Base-by-base conservation (phyloP, 805 yeast genomes). In the Wickerhamiella spandovensis region DNA sequence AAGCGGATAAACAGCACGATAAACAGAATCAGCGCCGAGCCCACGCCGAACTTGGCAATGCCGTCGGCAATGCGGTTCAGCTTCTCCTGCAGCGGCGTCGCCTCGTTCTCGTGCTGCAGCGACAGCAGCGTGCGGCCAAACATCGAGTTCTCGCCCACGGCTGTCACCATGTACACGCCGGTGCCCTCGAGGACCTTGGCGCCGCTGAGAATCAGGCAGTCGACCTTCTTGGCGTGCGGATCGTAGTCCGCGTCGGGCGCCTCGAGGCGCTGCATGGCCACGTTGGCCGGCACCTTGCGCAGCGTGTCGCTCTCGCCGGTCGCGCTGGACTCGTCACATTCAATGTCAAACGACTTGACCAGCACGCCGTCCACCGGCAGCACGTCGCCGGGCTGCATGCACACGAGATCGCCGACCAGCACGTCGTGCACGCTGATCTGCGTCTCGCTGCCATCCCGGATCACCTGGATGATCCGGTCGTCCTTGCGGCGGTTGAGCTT, bases 291-390 rank as follows among this genome's bases (percentile, higher is more conserved):
- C 2, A 67, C 55, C 64, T 92, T 92, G 53, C 72, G 75, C 54
- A 92, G 76, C 1, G 95, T 83, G 49, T 84, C 79, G 1, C 95
- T 81, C 68, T 92, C 99, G 58, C 99, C 99, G 3, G 97, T 90
- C 35, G 90, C 75, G 0, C 95, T 79, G 39, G 89, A 78, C 69
- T 92, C 98, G 64, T 92, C 98, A 64, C 90, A 82, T 58, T 86
- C 90, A 53, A 92, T 75, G 43, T 74, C 76, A 53, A 61, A 62
- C 6, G 97, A 96, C 9, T 70, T 64, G 10, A 88, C 69, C 53
- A 90, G 64, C 4, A 92, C 70, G 30, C 85, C 79, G 66, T 92
- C 99, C 0, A 90, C 92, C 0, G 97, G 95, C 1, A 90, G 70
- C 50, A 92, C 79, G 61, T 92, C 98, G 54, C 99, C 99, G 2